A percentile compares a stretch with the other conserved stretches of the same genome.
Evolutionary conservation across 257 asterid genomes (phyloP).

Genomic region (Capsicum pubescens): DNA sequence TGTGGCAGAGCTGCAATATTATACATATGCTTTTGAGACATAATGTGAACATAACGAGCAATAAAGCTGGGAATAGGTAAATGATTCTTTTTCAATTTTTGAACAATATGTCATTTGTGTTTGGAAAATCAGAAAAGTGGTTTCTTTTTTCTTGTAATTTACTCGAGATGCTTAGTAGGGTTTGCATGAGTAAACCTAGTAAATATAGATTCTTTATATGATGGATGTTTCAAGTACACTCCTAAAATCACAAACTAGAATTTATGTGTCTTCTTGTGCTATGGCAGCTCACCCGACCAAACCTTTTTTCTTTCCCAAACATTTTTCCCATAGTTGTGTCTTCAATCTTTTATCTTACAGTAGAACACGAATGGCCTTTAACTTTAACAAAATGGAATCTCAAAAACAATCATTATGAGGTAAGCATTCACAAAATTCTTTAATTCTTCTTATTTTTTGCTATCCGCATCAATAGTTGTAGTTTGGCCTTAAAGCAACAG

Average conservation of each 20-base stretch:
- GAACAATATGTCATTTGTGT: not conserved
- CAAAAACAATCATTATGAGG: constrained; percentile 16
- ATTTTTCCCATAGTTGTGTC: not conserved
- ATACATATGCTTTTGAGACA: constrained; percentile 13
- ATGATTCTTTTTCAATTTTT: not conserved
- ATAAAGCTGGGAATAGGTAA: not conserved
- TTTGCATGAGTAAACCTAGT: not conserved
- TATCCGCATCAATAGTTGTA: not conserved
- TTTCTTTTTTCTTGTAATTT: constrained; percentile 19
- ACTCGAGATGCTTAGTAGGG: not conserved
- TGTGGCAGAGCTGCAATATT: not conserved
- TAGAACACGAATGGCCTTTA: not conserved
- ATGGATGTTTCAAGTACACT: not conserved
- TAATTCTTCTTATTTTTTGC: not conserved
- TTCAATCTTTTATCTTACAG: not conserved
- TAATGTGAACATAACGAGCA: not conserved
- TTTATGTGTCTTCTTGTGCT: constrained; percentile 1
- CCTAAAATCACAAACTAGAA: not conserved
- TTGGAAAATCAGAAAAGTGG: not conserved
- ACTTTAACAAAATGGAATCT: not conserved
- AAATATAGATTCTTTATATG: not conserved
- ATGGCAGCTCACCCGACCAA: not conserved
- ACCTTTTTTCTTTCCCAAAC: not conserved
- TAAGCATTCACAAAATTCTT: not conserved
- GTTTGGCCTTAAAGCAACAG: not conserved